Conservation (phyloP, 176 grass and related monocot genomes). For the Stipa capillata region DNA sequence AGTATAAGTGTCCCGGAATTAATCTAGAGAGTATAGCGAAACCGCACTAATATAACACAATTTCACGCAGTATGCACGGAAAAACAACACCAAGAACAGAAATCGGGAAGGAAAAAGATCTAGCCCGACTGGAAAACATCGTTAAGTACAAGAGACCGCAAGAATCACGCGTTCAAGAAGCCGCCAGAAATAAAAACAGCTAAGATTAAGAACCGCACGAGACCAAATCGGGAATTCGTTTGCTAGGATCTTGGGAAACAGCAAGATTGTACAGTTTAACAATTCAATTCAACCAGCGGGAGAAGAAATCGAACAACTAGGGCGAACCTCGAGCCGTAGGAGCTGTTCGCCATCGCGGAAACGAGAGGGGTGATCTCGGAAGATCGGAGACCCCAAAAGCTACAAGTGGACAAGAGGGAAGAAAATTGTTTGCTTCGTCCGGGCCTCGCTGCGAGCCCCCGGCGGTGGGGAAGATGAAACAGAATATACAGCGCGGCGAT, state of each 20-base stretch:
- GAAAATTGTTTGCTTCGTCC: background rate
- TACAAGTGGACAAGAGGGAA: too few species aligned
- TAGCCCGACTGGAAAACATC: background rate
- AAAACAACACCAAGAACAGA: background rate
- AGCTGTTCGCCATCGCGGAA: conserved; percentile 40
- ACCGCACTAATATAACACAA: background rate
- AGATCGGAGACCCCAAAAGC: background rate
- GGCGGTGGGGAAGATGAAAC: background rate
- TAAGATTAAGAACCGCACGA: background rate
- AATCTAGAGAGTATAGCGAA: background rate
- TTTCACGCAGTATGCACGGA: background rate
- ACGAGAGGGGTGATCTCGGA: background rate
- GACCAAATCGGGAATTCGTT: background rate
- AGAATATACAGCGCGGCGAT: background rate
- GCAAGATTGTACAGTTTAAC: background rate
- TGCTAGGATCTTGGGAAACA: background rate
- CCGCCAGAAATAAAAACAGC: background rate
- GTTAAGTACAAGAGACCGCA: background rate
- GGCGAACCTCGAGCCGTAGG: conserved; percentile 42
- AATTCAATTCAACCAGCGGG: background rate
- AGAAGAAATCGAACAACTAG: background rate
- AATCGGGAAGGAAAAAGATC: background rate
- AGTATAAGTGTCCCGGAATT: background rate
- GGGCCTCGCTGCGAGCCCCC: background rate
- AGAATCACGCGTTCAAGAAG: background rate